Base-by-base conservation (phyloP, 129 eudicot species). In the Cynara cardunculus region DNA sequence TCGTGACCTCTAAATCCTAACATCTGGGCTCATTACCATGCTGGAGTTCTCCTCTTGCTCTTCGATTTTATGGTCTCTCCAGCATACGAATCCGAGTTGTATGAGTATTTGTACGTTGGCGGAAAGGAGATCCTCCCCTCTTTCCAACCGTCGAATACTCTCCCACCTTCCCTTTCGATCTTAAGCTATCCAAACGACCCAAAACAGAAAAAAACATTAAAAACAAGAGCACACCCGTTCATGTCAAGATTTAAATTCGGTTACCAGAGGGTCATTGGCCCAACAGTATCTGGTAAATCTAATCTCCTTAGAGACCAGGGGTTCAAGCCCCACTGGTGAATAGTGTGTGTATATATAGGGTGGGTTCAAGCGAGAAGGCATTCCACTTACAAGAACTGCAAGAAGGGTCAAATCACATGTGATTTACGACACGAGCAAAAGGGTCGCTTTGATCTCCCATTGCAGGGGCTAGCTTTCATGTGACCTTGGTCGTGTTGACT, bases 31-130 rank as follows among this genome's bases (percentile, higher is more conserved):
- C 39, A 77, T 77, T 89, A 89, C 92, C 92, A 89, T 66, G 90
- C 92, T 32, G 92, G 92, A 10, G 92, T 86, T 86, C 92, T 87
- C 69, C 92, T 84, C 82, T 89, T 89, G 90, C 85, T 87, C 80
- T 89, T 89, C 24, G 90, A 87, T 59, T 78, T 84, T 25, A 73
- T 68, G 32, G 87, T 79, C 73, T 89, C 92, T 79, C 90, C 90
- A 4, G 88, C 82, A 78, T 89, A 89, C 30, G 65, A 65, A 80
- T 89, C 90, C 11, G 92, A 89, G 59, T 89, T 85, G 78, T 84
- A 81, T 30, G 89, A 89, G 72, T 89, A 89, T 83, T 86, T 89
- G 82, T 89, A 89, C 0, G 92, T 89, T 7, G 92, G 92, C 22
- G 92, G 85, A 69, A 89, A 89, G 81, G 66, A 86, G 25, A 89